Evolutionary conservation across 2,329 filamentous ascomycete species (phyloP), one percentile per base, ranked within the genome.

Genomic region (Colletotrichum orchidophilum): DNA sequence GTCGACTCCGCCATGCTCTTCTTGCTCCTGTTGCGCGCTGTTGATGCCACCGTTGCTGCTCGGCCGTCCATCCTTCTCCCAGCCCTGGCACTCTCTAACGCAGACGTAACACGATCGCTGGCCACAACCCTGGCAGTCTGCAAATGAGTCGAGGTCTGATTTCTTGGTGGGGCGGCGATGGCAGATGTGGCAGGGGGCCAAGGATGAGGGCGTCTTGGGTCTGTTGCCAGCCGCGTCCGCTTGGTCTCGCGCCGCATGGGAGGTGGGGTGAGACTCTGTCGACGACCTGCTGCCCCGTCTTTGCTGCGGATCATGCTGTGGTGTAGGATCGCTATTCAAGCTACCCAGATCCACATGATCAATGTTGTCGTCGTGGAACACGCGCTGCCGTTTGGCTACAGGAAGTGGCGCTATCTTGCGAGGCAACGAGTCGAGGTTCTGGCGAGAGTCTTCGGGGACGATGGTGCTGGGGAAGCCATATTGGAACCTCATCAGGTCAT

Each of bases 61-160:
- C 70, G 21, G 66, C 63, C 33, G 76, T 73, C 69, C 69, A 13
- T 71, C 69, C 58, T 59, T 59, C 18, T 35, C 55, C 83, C 85
- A 87, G 2, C 88, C 87, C 13, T 86, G 81, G 75, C 92, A 94
- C 74, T 89, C 83, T 29, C 92, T 83, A 54, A 92, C 87, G 77
- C 92, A 94, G n/a, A 94, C 85, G 76, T 88, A 93, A 77, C 92
- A 94, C 0, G 91, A 88, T 52, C 90, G 84, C 73, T 87, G 82
- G 11, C 85, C 83, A 76, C 92, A 94, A 15, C 87, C 86, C 74
- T 87, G 82, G 78, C 92, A 94, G 75, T 90, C 85, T 57, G 90
- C 87, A 76, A 90, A 93, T 11, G 87, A 88, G 78, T 92, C 90
- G 39, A 93, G 84, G 67, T 93, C 90, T 6, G 85, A 86, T 77